A percentile compares a stretch with the other conserved stretches of the same genome.
Evolutionary conservation across 495 filamentous ascomycete genomes (phyloP).

Genomic region (Lophiostoma macrostomum): DNA sequence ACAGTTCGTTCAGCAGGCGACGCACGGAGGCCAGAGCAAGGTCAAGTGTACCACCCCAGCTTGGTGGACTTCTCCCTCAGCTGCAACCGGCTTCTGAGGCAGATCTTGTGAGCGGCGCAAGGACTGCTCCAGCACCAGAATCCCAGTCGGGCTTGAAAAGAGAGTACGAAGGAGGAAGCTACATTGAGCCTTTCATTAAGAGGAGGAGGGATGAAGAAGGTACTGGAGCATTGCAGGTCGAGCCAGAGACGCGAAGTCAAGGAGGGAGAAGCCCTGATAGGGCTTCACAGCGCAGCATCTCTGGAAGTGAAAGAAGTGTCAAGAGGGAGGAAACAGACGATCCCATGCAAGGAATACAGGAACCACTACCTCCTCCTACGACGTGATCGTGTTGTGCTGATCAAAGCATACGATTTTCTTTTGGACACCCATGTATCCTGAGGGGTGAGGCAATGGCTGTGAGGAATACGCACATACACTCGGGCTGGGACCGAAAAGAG

Average conservation of each 20-base stretch:
- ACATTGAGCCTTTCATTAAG: slow-evolving; percentile 25
- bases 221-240: background rate
- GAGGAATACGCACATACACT: slow-evolving; percentile 10
- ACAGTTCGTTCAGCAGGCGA: slow-evolving; percentile 27
- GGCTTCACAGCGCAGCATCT: slow-evolving; percentile 25
- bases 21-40: slow-evolving; percentile 20
- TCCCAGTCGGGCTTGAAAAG: slow-evolving; percentile 20
- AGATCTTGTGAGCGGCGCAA: slow-evolving; percentile 14
- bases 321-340: slow-evolving; percentile 20
- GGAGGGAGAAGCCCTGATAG: slow-evolving; percentile 24
- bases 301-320: slow-evolving; percentile 22
- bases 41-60: slow-evolving; percentile 30
- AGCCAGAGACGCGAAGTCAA: slow-evolving; percentile 13
- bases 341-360: slow-evolving; percentile 6
- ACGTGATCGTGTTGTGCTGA: no score
- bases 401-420: no score
- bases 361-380: background rate
- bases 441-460: background rate
- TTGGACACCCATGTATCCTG: no score
- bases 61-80: slow-evolving; percentile 20
- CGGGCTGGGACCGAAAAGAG: slow-evolving; percentile 32
- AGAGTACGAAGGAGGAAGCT: slow-evolving; percentile 21
- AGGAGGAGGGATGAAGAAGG: slow-evolving; percentile 25
- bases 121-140: slow-evolving; percentile 13
- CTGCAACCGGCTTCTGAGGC: slow-evolving; percentile 26